Base-by-base conservation (phyloP, 106 monocot species). In the Allium fistulosum region DNA sequence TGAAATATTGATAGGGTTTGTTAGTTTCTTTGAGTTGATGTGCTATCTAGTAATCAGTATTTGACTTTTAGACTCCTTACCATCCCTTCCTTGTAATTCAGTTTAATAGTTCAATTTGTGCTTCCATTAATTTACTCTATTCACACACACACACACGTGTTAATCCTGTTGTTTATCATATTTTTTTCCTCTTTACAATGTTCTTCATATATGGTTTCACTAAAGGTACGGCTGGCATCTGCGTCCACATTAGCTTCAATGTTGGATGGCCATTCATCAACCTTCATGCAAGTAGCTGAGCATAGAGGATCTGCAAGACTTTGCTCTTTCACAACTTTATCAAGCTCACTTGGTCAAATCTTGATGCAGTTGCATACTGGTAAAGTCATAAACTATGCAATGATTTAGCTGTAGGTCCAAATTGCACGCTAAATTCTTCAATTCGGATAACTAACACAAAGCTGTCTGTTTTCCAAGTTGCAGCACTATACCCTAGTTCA, bases 311-410 rank as follows among this genome's bases (percentile, higher is more conserved):
- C 80, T 60, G 62, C 52, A 27, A 97, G 77, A 73, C 69, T 74
- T 79, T 85, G 85, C 28, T 84, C 97, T 81, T 97, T 92, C 74
- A 92, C 88, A 13, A 88, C 97, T 52, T 80, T 97, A 57, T 97
- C 97, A 51, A 78, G 78, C 60, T 97, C 92, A 17, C 84, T 97
- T 61, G 97, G 97, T 18, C 84, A 80, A 73, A 89, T 89, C 48
- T 66, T 97, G 55, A 81, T 92, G 88, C 92, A 97, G 63, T 70
- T 97, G 67, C 97, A 97, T 64, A 92, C 76, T 84, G 97, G 97
- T 96, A 78, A 11, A 37, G 37, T 37, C 37, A 37, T 37, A 37
- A 37, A 2, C 37, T 37, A 37, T 37, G 37, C 37, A 37, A 37
- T 37, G 2, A 5, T 37, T 37, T 37, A 37, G 37, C 4, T 37